Evolutionary conservation across 108 stramenopile species (phyloP).

Genomic region (Cyclotella choctawhatcheeana): DNA sequence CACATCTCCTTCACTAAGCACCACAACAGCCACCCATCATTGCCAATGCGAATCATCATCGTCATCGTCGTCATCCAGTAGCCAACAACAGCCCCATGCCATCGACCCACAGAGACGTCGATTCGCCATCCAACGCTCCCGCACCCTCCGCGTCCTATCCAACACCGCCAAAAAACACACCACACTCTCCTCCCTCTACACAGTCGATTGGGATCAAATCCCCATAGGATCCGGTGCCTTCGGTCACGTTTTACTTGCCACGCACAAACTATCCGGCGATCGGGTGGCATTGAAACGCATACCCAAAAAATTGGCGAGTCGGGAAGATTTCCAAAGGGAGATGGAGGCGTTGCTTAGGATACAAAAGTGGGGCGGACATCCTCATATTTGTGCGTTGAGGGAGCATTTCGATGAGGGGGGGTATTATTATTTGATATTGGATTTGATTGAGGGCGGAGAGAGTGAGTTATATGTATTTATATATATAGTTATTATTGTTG

Average conservation of each 20-base stretch:
- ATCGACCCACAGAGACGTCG: slow-evolving; percentile 18
- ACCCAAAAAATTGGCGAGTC: slow-evolving; percentile 73
- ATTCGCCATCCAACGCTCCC: slow-evolving; percentile 41
- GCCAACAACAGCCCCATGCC: neutral
- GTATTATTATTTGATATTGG: slow-evolving; percentile 76
- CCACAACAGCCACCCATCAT: neutral
- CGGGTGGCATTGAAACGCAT: slow-evolving; percentile 83
- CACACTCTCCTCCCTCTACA: slow-evolving; percentile 42
- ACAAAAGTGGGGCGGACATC: slow-evolving; percentile 83
- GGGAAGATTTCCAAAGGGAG: slow-evolving; percentile 73
- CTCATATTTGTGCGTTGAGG: slow-evolving; percentile 74
- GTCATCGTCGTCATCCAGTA: too few relatives aligned
- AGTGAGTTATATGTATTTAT: too few relatives aligned
- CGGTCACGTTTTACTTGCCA: slow-evolving; percentile 74
- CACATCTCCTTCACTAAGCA: neutral
- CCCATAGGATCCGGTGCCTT: slow-evolving; percentile 67
- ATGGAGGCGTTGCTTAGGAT: slow-evolving; percentile 85
- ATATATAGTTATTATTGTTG: too few relatives aligned
- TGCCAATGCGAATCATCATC: neutral
- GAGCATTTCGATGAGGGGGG: slow-evolving; percentile 76
- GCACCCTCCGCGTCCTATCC: slow-evolving; percentile 52
- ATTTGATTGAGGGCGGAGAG: slow-evolving; percentile 85
- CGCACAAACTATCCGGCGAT: slow-evolving; percentile 56
- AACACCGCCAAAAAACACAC: slow-evolving; percentile 32
- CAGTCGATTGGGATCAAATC: slow-evolving; percentile 41